Conservation (phyloP, 768 basidiomycete genomes). For the Tylopilus rubrobrunneus region DNA sequence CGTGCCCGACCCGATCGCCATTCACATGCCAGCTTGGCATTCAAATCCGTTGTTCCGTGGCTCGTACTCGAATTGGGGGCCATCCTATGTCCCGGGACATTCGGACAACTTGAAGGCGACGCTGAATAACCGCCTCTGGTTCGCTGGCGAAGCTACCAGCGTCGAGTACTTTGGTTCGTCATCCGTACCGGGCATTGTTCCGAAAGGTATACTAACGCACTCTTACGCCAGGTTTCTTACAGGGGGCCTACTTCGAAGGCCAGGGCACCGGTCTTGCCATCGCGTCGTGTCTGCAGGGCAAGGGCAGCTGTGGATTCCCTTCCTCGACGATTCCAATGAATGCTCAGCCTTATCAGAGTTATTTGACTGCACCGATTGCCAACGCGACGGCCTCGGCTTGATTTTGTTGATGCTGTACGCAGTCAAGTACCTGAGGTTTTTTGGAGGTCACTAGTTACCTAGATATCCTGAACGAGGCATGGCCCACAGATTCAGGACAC, state of each 20-base stretch:
- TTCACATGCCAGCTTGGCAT: conserved; percentile 55
- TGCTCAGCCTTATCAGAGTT: conserved; percentile 30
- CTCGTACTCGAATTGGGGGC: conserved; percentile 69
- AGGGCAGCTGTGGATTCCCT: conserved; percentile 24
- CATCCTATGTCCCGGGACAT: conserved; percentile 51
- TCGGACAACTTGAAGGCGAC: conserved; percentile 56
- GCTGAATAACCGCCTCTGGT: conserved; percentile 49
- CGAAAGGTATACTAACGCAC: not conserved
- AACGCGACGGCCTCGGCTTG: not conserved
- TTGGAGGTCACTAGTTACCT: too few relatives aligned
- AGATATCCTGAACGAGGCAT: too few relatives aligned
- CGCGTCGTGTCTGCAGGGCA: conserved; percentile 38
- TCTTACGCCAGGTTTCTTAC: conserved; percentile 43
- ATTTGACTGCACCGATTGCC: conserved; percentile 9
- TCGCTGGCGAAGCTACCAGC: conserved; percentile 61
- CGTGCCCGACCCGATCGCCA: conserved; percentile 53
- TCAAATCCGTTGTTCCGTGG: conserved; percentile 40
- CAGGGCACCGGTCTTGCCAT: conserved; percentile 37
- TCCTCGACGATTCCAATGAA: conserved; percentile 29
- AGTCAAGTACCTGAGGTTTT: too few relatives aligned
- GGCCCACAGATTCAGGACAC: too few relatives aligned
- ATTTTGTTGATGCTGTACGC: not conserved
- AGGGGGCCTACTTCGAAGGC: conserved; percentile 59
- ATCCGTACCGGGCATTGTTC: not conserved
- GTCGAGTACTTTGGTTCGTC: conserved; percentile 54